phyloP scores from a whole-genome alignment of 495 filamentous ascomycete genomes.

The Talaromyces borbonicus region DNA sequence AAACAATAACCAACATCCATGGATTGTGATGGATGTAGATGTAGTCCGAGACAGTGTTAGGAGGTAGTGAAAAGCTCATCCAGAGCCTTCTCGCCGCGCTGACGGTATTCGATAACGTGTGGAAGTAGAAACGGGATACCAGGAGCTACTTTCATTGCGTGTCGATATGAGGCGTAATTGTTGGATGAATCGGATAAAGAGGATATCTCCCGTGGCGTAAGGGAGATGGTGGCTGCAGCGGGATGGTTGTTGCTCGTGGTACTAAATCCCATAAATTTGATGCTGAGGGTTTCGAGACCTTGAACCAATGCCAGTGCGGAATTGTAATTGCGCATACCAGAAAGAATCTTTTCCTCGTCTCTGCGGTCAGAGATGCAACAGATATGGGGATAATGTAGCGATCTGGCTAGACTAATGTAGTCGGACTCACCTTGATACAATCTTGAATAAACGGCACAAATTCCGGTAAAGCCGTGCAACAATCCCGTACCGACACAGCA shows the following conservation, averaged over 20 bases:
- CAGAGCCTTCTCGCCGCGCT: constrained; percentile 21
- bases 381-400: not conserved
- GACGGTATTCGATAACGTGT: constrained; percentile 27
- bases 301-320: constrained; percentile 23
- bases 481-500: constrained; percentile 30
- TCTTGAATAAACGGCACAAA: constrained; percentile 24
- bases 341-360: constrained; percentile 16
- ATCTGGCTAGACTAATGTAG: no score
- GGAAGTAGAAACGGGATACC: constrained; percentile 34
- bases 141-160: constrained; percentile 20
- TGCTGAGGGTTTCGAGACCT: constrained; percentile 26
- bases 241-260: constrained; percentile 6
- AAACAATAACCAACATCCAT: not conserved
- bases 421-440: constrained; percentile 22
- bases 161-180: constrained; percentile 29
- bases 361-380: no score
- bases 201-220: constrained; percentile 17
- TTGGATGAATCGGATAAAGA: constrained; percentile 19
- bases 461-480: constrained; percentile 30
- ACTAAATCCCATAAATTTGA: constrained; percentile 14
- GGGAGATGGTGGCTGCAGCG: not conserved
- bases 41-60: not conserved
- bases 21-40: not conserved
- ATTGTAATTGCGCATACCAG: constrained; percentile 5
- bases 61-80: constrained; percentile 18